Evolutionary conservation across 1,284 basidiomycete genomes (phyloP).

Genomic region (Leccinum fuscescens): DNA sequence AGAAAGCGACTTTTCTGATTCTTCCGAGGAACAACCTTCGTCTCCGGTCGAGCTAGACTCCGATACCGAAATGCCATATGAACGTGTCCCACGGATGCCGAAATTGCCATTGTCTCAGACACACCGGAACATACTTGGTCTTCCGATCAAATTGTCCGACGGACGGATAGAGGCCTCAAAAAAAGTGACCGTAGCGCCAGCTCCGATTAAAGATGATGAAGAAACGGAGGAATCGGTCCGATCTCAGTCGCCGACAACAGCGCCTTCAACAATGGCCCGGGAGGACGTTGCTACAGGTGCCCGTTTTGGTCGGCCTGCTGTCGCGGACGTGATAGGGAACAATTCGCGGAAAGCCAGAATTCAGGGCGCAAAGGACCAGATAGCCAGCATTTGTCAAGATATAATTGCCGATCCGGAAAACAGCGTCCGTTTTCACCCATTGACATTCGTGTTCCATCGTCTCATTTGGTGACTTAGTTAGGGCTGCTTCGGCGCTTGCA

Average conservation of each 20-base stretch:
- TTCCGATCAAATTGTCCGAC: slow-evolving; percentile 84
- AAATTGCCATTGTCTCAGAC: slow-evolving; percentile 45
- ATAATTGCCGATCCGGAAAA: slow-evolving; percentile 86
- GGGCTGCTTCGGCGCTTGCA: slow-evolving; percentile 84
- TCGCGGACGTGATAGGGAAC: slow-evolving; percentile 70
- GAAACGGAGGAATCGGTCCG: slow-evolving; percentile 32
- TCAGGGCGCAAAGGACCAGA: slow-evolving; percentile 84
- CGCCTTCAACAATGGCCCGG: slow-evolving; percentile 22
- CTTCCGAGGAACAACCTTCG: slow-evolving; percentile 17
- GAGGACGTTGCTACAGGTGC: slow-evolving; percentile 77
- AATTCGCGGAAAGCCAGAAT: slow-evolving; percentile 69
- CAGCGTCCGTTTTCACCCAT: slow-evolving; percentile 49
- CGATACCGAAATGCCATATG: slow-evolving; percentile 73
- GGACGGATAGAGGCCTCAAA: slow-evolving; percentile 69
- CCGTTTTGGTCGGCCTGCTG: slow-evolving; percentile 78
- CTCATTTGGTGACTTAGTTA: slow-evolving; percentile 48
- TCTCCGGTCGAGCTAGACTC: slow-evolving; percentile 39
- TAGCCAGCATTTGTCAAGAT: slow-evolving; percentile 86
- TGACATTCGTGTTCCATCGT: slow-evolving; percentile 2
- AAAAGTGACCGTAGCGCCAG: slow-evolving; percentile 38
- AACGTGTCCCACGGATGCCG: slow-evolving; percentile 55
- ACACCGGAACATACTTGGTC: slow-evolving; percentile 56
- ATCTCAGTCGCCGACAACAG: slow-evolving; percentile 27
- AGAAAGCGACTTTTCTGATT: slow-evolving; percentile 24
- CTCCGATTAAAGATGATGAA: slow-evolving; percentile 41